Evolutionary conservation across 2,329 filamentous ascomycete genomes (phyloP).

Genomic region (Pseudopyricularia cyperi): DNA sequence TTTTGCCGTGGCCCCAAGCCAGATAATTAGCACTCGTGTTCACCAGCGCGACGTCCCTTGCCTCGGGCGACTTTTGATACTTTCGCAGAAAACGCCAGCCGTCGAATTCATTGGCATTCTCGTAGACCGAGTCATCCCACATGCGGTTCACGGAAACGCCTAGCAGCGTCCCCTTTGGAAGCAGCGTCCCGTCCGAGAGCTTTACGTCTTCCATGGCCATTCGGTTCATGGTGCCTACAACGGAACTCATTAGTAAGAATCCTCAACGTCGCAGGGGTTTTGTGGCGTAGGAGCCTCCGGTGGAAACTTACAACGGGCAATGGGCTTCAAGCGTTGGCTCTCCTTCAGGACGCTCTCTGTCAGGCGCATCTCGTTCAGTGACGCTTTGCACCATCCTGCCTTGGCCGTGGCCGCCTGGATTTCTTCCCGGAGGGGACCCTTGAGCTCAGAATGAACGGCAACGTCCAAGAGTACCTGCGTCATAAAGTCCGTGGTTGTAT

Average conservation of each 20-base stretch:
- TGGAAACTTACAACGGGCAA: background rate
- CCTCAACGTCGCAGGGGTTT: background rate
- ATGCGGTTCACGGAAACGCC: background rate
- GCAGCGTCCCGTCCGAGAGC: background rate
- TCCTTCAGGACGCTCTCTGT: constrained; percentile 23
- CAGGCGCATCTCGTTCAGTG: constrained; percentile 11
- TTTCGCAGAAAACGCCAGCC: background rate
- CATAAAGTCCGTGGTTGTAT: background rate
- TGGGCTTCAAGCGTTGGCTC: constrained; percentile 11
- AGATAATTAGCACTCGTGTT: constrained; percentile 13
- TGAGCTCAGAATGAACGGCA: background rate
- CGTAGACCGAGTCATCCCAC: background rate
- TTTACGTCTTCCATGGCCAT: background rate
- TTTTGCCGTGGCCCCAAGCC: constrained; percentile 32
- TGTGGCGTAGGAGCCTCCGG: background rate
- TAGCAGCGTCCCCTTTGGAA: background rate
- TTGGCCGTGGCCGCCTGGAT: background rate
- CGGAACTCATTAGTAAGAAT: background rate
- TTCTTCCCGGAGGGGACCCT: background rate
- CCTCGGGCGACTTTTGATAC: background rate
- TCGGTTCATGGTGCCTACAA: background rate
- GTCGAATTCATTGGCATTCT: background rate
- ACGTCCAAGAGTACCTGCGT: background rate
- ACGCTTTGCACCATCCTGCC: background rate
- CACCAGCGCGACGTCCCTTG: background rate